A percentile compares a stretch with the other conserved stretches of the same genome.
Evolutionary conservation across 306 rosid species (phyloP).

Genomic region (Vachellia pachyceras): DNA sequence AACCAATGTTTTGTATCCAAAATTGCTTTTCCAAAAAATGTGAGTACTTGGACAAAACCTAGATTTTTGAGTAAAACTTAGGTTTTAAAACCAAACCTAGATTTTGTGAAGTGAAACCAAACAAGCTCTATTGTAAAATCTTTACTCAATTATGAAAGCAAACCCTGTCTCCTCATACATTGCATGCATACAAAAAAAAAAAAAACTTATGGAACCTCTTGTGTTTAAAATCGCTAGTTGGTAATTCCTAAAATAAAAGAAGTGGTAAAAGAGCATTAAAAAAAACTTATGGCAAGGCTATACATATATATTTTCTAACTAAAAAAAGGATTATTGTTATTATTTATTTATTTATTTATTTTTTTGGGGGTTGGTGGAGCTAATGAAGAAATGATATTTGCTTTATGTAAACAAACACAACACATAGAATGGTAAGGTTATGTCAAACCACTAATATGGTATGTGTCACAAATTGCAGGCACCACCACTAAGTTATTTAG

Average conservation of each 20-base stretch:
- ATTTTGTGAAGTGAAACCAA: no score
- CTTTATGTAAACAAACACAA: constrained; percentile 31
- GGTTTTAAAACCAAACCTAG: no score
- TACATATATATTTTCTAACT: not conserved
- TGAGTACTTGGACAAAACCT: no score
- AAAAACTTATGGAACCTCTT: no score
- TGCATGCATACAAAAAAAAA: no score
- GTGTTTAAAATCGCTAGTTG: not conserved
- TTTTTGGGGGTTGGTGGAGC: not conserved
- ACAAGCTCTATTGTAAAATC: not conserved
- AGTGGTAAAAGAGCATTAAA: not conserved
- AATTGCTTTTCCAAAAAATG: no score
- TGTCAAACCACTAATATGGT: constrained; percentile 47
- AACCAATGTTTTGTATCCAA: no score
- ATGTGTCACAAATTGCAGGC: constrained; percentile 38
- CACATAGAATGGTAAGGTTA: constrained; percentile 23
- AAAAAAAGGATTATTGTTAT: no score
- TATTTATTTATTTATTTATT: no score
- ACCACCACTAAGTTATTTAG: constrained; percentile 7
- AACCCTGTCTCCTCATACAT: no score
- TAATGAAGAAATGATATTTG: constrained; percentile 9
- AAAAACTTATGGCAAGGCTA: not conserved
- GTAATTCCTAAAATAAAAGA: not conserved
- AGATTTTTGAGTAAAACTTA: no score
- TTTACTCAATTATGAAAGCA: not conserved